A percentile compares a stretch with the other conserved stretches of the same genome.
These are phyloP conservation scores for Psilocybe cubensis DNA, from an alignment of 768 basidiomycete species.

Conservation along the genomic window DNA sequence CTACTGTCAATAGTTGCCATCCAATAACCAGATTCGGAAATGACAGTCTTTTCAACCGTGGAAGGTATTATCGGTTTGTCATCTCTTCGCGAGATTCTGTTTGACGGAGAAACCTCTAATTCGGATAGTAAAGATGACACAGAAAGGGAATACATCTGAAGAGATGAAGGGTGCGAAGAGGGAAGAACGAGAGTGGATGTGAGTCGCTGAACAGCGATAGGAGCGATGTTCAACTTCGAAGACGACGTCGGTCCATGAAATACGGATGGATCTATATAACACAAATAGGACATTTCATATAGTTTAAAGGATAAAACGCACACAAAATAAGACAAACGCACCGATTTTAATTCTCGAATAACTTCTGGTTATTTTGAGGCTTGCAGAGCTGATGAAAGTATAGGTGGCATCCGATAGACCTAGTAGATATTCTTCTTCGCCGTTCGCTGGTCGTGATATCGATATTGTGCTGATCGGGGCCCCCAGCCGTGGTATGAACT, in stretches of 20 bases:
- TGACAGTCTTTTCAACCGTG: constrained; percentile 68
- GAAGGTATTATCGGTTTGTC: constrained; percentile 77
- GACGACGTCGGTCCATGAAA: constrained; percentile 34
- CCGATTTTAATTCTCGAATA: constrained; percentile 82
- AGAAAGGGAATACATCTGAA: constrained; percentile 85
- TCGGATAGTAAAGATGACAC: constrained; percentile 77
- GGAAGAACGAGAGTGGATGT: constrained; percentile 84
- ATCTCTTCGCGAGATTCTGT: constrained; percentile 82
- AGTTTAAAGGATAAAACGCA: neutral
- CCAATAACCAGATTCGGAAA: constrained; percentile 81
- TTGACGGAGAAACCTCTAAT: constrained; percentile 92
- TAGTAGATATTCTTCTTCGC: constrained; percentile 87
- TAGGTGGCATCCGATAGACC: constrained; percentile 83
- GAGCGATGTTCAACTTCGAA: constrained; percentile 48
- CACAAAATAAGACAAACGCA: constrained; percentile 30
- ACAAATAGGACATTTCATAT: neutral
- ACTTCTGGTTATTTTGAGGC: constrained; percentile 71
- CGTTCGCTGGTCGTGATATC: constrained; percentile 48
- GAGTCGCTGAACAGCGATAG: constrained; percentile 75
- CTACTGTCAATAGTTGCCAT: constrained; percentile 89
- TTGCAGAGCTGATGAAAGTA: constrained; percentile 72
- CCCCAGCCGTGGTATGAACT: constrained; percentile 92
- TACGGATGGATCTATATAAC: constrained; percentile 31
- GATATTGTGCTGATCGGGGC: constrained; percentile 79
- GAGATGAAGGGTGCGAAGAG: constrained; percentile 93